Conservation (phyloP, 345 rosid species). For the Passiflora organensis region DNA sequence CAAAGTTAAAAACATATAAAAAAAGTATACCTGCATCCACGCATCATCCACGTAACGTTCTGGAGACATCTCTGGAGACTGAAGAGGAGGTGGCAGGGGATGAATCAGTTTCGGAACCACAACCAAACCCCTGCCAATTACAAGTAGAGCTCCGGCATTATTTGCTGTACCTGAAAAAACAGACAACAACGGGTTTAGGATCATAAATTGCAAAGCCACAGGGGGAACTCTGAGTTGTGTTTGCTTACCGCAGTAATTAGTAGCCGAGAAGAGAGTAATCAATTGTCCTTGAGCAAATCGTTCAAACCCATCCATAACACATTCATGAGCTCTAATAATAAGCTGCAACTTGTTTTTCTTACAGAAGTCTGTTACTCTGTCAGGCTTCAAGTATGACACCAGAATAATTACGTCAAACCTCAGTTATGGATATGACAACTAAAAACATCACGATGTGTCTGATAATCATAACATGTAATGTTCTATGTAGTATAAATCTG, state of each 20-base stretch:
- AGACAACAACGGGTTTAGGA: constrained; percentile 14
- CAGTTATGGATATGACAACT: too few relatives aligned
- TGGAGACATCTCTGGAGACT: constrained; percentile 84
- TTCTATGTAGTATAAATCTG: too few relatives aligned
- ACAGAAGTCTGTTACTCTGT: constrained; percentile 90
- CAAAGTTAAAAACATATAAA: background rate
- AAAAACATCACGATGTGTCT: too few relatives aligned
- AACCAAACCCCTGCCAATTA: constrained; percentile 91
- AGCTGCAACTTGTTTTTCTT: constrained; percentile 90
- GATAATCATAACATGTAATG: too few relatives aligned
- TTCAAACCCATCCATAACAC: constrained; percentile 99
- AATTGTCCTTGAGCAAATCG: constrained; percentile 98
- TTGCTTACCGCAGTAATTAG: constrained; percentile 89
- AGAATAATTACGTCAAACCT: background rate
- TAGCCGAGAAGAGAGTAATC: constrained; percentile 94
- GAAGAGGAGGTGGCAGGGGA: constrained; percentile 96
- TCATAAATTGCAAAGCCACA: background rate
- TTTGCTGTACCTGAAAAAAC: constrained; percentile 77
- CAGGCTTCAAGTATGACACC: constrained; percentile 58
- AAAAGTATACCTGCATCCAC: constrained; percentile 99
- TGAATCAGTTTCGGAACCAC: constrained; percentile 95
- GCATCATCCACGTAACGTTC: constrained; percentile 68
- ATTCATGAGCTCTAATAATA: constrained; percentile 93
- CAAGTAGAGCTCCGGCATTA: constrained; percentile 98
- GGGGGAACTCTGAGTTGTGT: constrained; percentile 1